Evolutionary conservation across 1,139 yeast genomes (phyloP).

Genomic region (Petasospora fabianii): DNA sequence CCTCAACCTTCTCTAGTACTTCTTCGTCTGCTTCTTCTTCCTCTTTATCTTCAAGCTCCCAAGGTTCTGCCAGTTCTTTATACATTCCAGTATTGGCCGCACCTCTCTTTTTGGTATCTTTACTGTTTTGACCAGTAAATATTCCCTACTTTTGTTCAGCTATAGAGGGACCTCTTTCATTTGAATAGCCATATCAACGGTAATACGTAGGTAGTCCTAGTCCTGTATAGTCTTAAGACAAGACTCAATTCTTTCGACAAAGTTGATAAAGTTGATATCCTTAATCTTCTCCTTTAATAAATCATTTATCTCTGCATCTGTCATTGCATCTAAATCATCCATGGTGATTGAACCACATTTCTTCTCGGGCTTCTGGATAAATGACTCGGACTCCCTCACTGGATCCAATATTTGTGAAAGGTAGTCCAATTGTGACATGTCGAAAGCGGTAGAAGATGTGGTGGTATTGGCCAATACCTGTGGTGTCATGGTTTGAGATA

Average conservation of each 20-base stretch:
- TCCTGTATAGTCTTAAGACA: conserved; percentile 17
- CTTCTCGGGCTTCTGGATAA: neutral
- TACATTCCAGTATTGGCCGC: conserved; percentile 14
- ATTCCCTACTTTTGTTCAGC: no score
- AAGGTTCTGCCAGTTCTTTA: neutral
- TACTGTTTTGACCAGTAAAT: conserved; percentile 8
- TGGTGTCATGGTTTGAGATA: neutral
- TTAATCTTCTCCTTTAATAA: conserved; percentile 20
- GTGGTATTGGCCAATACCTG: neutral
- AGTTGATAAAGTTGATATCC: conserved; percentile 21
- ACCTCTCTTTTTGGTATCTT: conserved; percentile 12
- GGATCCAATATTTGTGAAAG: conserved; percentile 19
- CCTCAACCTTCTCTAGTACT: conserved; percentile 2
- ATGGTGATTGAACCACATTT: neutral
- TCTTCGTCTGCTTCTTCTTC: conserved; percentile 2
- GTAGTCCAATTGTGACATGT: conserved; percentile 4
- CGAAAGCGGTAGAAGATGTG: no score
- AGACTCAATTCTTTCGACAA: conserved; percentile 23
- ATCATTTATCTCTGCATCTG: conserved; percentile 17
- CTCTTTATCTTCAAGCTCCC: conserved; percentile 1
- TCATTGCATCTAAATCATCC: conserved; percentile 11
- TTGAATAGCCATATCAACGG: no score
- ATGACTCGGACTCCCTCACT: neutral
- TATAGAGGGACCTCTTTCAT: no score
- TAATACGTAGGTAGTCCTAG: neutral